Conservation (phyloP, 768 basidiomycete species). For the Leucocoprinus birnbaumii region DNA sequence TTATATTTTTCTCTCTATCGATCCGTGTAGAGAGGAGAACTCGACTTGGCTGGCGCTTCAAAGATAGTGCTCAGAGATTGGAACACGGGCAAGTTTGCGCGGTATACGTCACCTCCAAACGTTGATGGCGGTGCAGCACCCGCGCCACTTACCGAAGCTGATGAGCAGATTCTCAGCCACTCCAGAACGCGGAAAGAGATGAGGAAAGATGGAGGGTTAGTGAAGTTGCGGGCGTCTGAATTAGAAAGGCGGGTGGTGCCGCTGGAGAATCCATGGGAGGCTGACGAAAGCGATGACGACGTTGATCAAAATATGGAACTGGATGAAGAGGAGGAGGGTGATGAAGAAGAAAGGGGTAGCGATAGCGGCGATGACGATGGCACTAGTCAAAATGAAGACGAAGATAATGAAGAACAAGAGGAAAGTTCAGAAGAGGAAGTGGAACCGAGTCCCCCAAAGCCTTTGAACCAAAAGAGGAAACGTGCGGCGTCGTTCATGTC, state of each 20-base stretch:
- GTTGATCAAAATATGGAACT: conserved; percentile 27
- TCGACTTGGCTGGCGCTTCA: conserved; percentile 73
- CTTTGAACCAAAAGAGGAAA: conserved; percentile 48
- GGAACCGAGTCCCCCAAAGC: conserved; percentile 19
- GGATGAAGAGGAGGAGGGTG: conserved; percentile 31
- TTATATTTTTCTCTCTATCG: conserved; percentile 9
- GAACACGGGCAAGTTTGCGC: conserved; percentile 68
- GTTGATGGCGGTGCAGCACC: conserved; percentile 7
- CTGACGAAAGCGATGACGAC: conserved; percentile 32
- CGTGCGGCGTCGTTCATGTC: conserved; percentile 23
- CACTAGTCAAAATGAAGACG: conserved; percentile 38
- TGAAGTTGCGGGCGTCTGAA: conserved; percentile 42
- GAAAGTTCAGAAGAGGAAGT: conserved; percentile 30
- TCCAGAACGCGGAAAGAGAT: conserved; percentile 64
- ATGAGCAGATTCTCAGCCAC: conserved; percentile 46
- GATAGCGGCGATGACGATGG: conserved; percentile 33
- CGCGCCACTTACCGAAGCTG: conserved; percentile 36
- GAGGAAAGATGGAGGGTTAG: conserved; percentile 56
- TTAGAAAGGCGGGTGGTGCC: conserved; percentile 35
- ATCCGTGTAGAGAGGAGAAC: conserved; percentile 55
- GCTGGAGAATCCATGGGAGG: conserved; percentile 41
- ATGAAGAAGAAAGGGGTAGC: conserved; percentile 31
- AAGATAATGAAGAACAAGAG: conserved; percentile 23
- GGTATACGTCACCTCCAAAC: conserved; percentile 52
- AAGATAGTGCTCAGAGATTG: conserved; percentile 84